Evolutionary conservation across 225 moss, liverwort and hornwort species (phyloP).

Genomic region (Marchantia paleacea): DNA sequence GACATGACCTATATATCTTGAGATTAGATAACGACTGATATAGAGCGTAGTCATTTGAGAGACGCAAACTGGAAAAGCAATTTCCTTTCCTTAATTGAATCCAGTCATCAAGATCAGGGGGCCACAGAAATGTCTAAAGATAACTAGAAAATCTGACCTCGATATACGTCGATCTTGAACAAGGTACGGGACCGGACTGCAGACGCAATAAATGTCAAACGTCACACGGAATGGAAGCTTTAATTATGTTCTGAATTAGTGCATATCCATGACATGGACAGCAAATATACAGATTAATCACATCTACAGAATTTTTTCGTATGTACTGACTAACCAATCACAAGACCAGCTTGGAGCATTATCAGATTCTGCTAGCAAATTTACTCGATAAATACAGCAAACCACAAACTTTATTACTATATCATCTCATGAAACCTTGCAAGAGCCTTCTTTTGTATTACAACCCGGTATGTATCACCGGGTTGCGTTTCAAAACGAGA

Average conservation of each 20-base stretch:
- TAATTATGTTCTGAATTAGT: background rate
- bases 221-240: background rate
- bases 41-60: no score
- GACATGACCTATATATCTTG: no score
- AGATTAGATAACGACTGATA: no score
- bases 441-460: conserved; percentile 97
- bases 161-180: no score
- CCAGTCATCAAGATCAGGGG: no score
- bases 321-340: background rate
- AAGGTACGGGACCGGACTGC: no score
- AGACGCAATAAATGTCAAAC: no score
- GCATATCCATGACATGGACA: conserved; percentile 6
- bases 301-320: background rate
- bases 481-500: conserved; percentile 96
- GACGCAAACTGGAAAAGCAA: no score
- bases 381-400: background rate
- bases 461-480: conserved; percentile 96
- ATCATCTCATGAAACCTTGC: conserved; percentile 99
- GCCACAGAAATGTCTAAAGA: no score
- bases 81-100: no score
- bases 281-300: conserved; percentile 19
- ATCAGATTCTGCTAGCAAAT: background rate
- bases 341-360: background rate
- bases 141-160: no score
- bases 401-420: conserved; percentile 28